Evolutionary conservation across 2,329 filamentous ascomycete genomes (phyloP).

Genomic region (Gaeumannomyces sp.): DNA sequence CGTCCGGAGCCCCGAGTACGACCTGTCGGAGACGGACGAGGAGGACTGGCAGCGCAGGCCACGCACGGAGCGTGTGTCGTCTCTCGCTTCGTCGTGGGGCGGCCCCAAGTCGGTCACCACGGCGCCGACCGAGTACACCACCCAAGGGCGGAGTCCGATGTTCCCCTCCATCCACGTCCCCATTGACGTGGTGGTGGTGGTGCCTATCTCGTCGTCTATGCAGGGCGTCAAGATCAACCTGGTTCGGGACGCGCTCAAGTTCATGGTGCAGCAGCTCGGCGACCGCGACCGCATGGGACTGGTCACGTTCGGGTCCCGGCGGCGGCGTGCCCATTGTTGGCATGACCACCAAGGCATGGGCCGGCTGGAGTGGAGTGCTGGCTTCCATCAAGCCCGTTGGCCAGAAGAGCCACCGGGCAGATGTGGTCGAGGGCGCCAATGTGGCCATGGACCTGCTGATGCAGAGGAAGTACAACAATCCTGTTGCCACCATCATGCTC

Average conservation of each 20-base stretch:
- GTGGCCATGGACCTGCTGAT: slow-evolving; percentile 98
- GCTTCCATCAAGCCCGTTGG: slow-evolving; percentile 86
- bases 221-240: slow-evolving; percentile 98
- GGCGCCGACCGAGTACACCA: slow-evolving; percentile 87
- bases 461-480: slow-evolving; percentile 94
- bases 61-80: slow-evolving; percentile 51
- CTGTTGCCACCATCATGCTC: slow-evolving; percentile 88
- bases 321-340: slow-evolving; percentile 94
- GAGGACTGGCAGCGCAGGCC: slow-evolving; percentile 58
- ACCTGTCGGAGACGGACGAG: slow-evolving; percentile 78
- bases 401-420: slow-evolving; percentile 91
- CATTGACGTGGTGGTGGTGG: slow-evolving; percentile 91
- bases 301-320: slow-evolving; percentile 87
- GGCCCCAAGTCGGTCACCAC: slow-evolving; percentile 78
- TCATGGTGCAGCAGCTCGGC: slow-evolving; percentile 83
- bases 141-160: slow-evolving; percentile 48
- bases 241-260: slow-evolving; percentile 83
- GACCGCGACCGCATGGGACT: slow-evolving; percentile 94
- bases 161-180: slow-evolving; percentile 71
- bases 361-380: slow-evolving; percentile 81
- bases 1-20: slow-evolving; percentile 67
- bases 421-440: slow-evolving; percentile 95
- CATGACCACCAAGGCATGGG: slow-evolving; percentile 95
- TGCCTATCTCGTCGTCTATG: slow-evolving; percentile 97
- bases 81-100: slow-evolving; percentile 75